Evolutionary conservation across 164 flowering plant genomes (phyloP), one percentile per base, ranked within the genome.

Genomic region (Taxillus chinensis): DNA sequence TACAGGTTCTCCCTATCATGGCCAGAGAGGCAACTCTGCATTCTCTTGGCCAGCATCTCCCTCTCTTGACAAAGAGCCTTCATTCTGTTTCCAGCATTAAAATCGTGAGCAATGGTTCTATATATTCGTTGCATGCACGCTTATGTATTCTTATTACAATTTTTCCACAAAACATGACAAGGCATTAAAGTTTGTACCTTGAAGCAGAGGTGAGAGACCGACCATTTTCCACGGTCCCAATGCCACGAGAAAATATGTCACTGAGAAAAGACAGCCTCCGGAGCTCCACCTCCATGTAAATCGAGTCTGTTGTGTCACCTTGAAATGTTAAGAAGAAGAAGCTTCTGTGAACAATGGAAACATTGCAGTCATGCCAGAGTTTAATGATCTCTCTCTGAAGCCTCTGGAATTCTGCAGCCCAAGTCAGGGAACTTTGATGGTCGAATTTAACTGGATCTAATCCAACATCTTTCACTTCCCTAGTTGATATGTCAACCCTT

Each of bases 211-310:
- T 64, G 39, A 79, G 59, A 50, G 63, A 48, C 41, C 51, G 63
- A 40, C 78, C 76, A 62, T 71, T 73, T 62, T 69, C 72, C 12
- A 39, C 43, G 7, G 60, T 55, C 7, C 65, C 60, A 17, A 59
- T 73, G 54, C 82, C 80, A 3, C 41, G 66, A 27, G 81, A 72
- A 62, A 79, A 78, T n/a, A 74, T 66, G 59, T 75, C 78, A 73
- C 75, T 82, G 48, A 93, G 81, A 70, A 84, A 89, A 46, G 78
- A 74, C 70, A 89, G 66, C 69, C 96, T 81, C 71, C 96, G 76
- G 39, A 83, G 76, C 77, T 95, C 99, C 3, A 95, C 96, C 72
- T 91, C 96, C 79, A 91, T 65, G 77, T 91, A 95, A 60, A 87
- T 75, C 17, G 79, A 69, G 71, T 95, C 99, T 3, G 83, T 61